A percentile compares a stretch with the other conserved stretches of the same genome.
These are phyloP conservation scores for Elymus sibiricus DNA, from an alignment of 176 grass and related monocot genomes.

Conservation along the genomic window DNA sequence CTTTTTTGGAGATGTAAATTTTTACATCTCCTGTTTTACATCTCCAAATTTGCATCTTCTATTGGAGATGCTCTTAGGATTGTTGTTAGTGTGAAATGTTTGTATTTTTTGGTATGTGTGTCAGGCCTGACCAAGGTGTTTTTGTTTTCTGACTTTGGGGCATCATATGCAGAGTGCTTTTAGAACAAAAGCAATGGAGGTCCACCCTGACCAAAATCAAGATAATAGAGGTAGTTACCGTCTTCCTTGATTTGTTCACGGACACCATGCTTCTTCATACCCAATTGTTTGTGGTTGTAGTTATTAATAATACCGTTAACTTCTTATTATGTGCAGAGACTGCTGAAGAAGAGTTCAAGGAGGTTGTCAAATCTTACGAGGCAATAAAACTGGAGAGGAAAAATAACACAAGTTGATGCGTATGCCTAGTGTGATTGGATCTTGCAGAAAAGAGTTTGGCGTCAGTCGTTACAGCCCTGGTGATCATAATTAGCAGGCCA, in stretches of 20 bases:
- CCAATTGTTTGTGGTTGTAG: not conserved
- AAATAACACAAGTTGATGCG: slow-evolving; percentile 38
- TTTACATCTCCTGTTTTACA: too few relatives aligned
- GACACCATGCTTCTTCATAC: not conserved
- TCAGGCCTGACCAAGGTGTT: not conserved
- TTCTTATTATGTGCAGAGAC: slow-evolving; percentile 46
- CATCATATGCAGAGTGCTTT: slow-evolving; percentile 74
- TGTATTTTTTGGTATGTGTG: not conserved
- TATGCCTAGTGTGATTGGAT: not conserved
- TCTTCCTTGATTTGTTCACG: not conserved
- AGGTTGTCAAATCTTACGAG: slow-evolving; percentile 86
- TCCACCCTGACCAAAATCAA: slow-evolving; percentile 98
- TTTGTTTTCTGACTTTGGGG: slow-evolving; percentile 20
- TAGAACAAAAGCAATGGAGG: slow-evolving; percentile 95
- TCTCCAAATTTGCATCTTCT: too few relatives aligned
- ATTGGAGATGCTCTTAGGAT: not conserved
- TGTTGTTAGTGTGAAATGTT: not conserved
- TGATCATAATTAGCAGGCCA: not conserved
- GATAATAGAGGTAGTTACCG: slow-evolving; percentile 64
- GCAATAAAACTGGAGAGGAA: slow-evolving; percentile 87
- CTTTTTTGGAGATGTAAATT: too few relatives aligned
- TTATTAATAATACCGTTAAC: not conserved
- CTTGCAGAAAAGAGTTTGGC: not conserved
- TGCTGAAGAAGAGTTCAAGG: slow-evolving; percentile 91
- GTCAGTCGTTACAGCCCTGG: not conserved